Percentiles rank a stretch among this genome's conserved stretches.
Conservation (phyloP, 1,139 yeast species). For the Kodamaea sp. region DNA sequence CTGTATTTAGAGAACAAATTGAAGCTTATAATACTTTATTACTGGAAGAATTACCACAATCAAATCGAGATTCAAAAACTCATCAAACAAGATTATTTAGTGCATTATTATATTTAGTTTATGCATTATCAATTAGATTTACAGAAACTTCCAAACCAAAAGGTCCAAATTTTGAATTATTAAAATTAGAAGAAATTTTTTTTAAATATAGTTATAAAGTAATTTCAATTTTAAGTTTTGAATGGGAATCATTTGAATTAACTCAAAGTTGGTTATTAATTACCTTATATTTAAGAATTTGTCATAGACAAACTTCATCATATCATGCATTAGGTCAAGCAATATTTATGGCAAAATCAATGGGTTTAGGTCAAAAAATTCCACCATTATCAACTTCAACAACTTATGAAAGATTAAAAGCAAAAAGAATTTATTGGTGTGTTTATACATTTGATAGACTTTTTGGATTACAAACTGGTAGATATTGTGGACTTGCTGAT, state of each 20-base stretch:
- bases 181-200: slow-evolving; percentile 46
- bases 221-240: slow-evolving; percentile 50
- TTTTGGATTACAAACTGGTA: slow-evolving; percentile 54
- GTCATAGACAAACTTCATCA: slow-evolving; percentile 57
- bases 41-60: slow-evolving; percentile 11
- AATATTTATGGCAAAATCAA: slow-evolving; percentile 49
- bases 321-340: slow-evolving; percentile 55
- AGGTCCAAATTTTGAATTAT: slow-evolving; percentile 29
- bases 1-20: slow-evolving; percentile 52
- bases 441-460: slow-evolving; percentile 55
- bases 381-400: slow-evolving; percentile 22
- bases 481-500: slow-evolving; percentile 41
- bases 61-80: slow-evolving; percentile 17
- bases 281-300: slow-evolving; percentile 49
- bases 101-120: slow-evolving; percentile 49
- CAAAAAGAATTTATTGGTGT: slow-evolving; percentile 55
- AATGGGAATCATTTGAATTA: slow-evolving; percentile 66
- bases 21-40: slow-evolving; percentile 29
- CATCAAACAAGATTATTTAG: slow-evolving; percentile 44
- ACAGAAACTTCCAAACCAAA: slow-evolving; percentile 42
- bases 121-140: slow-evolving; percentile 53
- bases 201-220: slow-evolving; percentile 51
- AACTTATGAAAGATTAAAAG: slow-evolving; percentile 48
- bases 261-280: slow-evolving; percentile 61
- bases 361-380: slow-evolving; percentile 46